Percentiles rank a stretch among this genome's conserved stretches.
Conservation (phyloP, 2,329 filamentous ascomycete species). For the Fusarium algeriense region DNA sequence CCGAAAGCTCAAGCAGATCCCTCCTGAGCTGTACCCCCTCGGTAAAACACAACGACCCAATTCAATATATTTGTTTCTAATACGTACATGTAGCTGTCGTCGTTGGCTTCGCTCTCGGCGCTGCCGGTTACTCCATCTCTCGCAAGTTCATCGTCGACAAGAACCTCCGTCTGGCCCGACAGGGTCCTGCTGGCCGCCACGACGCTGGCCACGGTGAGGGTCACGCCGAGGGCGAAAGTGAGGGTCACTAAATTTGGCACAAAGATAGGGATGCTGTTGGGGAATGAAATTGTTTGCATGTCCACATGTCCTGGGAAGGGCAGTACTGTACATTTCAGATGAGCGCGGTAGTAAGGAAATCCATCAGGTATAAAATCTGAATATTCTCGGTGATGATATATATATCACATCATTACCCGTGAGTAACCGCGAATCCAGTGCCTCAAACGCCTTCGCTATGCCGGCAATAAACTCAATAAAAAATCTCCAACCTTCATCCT, state of each 20-base stretch:
- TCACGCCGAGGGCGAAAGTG: slow-evolving; percentile 39
- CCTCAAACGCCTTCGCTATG: slow-evolving; percentile 63
- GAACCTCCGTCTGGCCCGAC: slow-evolving; percentile 87
- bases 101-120: slow-evolving; percentile 84
- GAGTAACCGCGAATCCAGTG: slow-evolving; percentile 42
- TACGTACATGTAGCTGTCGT: slow-evolving; percentile 74
- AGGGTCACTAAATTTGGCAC: slow-evolving; percentile 49
- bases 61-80: slow-evolving; percentile 44
- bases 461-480: slow-evolving; percentile 46
- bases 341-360: slow-evolving; percentile 43
- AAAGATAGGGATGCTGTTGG: slow-evolving; percentile 23
- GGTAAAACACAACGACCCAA: slow-evolving; percentile 66
- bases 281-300: slow-evolving; percentile 38
- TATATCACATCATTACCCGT: slow-evolving; percentile 40
- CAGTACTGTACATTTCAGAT: slow-evolving; percentile 47
- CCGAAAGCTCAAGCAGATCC: slow-evolving; percentile 88
- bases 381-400: slow-evolving; percentile 44
- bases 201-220: slow-evolving; percentile 51
- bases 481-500: slow-evolving; percentile 52
- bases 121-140: slow-evolving; percentile 83
- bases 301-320: slow-evolving; percentile 28
- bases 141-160: slow-evolving; percentile 91
- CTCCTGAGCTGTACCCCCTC: slow-evolving; percentile 93
- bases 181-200: slow-evolving; percentile 62
- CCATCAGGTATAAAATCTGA: slow-evolving; percentile 43